These are phyloP conservation scores for Globisporangium abappressorium DNA, from an alignment of 352 stramenopile genomes.

Conservation along the genomic window DNA sequence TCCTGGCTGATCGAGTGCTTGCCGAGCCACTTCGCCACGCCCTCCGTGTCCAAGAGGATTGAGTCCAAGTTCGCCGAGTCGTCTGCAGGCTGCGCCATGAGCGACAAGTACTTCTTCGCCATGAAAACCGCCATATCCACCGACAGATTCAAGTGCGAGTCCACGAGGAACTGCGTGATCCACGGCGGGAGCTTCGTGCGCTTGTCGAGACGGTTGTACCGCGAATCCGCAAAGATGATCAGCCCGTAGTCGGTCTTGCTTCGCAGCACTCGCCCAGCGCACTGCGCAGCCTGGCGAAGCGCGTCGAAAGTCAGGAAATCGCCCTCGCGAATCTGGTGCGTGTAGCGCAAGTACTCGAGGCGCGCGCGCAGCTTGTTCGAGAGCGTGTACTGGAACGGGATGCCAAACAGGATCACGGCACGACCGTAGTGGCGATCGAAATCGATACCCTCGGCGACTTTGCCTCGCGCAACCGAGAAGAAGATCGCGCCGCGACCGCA, in stretches of 20 bases:
- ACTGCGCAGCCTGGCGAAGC: conserved; percentile 96
- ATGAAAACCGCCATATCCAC: conserved; percentile 96
- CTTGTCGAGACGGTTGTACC: conserved; percentile 98
- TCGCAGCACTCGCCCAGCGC: conserved; percentile 96
- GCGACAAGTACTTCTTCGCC: conserved; percentile 93
- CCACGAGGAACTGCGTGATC: conserved; percentile 97
- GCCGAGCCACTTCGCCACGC: conserved; percentile 78
- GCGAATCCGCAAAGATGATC: conserved; percentile 97
- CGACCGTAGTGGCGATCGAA: conserved; percentile 99
- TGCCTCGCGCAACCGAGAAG: conserved; percentile 97
- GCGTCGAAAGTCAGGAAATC: conserved; percentile 99
- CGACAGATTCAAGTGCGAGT: conserved; percentile 95
- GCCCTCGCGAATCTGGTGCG: conserved; percentile 89
- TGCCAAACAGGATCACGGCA: conserved; percentile 97
- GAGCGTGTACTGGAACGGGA: conserved; percentile 99
- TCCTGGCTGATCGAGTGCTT: conserved; percentile 23
- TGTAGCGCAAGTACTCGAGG: conserved; percentile 96
- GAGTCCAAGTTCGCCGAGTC: conserved; percentile 90
- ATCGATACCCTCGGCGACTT: conserved; percentile 99
- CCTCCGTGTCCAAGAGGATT: conserved; percentile 91
- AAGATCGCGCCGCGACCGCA: conserved; percentile 97
- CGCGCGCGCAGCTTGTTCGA: conserved; percentile 91
- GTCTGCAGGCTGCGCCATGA: conserved; percentile 97
- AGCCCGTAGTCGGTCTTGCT: conserved; percentile 99
- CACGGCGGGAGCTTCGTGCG: conserved; percentile 97